These are phyloP conservation scores for Alternaria angustiovoidea DNA, from an alignment of 2,329 filamentous ascomycete species.

Conservation along the genomic window DNA sequence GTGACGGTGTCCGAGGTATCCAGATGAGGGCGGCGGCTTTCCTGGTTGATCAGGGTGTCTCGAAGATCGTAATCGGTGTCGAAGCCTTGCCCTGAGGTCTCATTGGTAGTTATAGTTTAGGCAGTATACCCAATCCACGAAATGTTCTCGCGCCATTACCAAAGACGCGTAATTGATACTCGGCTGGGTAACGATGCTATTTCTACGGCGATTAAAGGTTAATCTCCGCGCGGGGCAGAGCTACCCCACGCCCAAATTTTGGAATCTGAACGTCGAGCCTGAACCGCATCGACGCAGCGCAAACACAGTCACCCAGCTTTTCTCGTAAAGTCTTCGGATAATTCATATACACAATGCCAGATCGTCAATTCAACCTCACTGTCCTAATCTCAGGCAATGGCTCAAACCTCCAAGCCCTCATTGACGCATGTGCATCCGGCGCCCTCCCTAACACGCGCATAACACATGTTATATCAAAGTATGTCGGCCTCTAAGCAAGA, in stretches of 20 bases:
- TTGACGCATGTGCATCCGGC: slow-evolving; percentile 63
- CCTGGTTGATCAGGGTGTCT: background rate
- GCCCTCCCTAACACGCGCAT: slow-evolving; percentile 62
- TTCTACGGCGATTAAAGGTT: slow-evolving; percentile 11
- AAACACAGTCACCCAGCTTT: background rate
- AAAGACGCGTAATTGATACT: no score
- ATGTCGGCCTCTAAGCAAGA: background rate
- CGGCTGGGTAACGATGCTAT: background rate
- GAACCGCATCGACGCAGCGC: background rate
- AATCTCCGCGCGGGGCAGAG: slow-evolving; percentile 20
- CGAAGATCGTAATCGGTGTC: background rate
- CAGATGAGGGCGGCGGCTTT: background rate
- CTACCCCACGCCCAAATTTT: slow-evolving; percentile 39
- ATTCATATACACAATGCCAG: slow-evolving; percentile 26
- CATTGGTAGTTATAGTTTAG: slow-evolving; percentile 9
- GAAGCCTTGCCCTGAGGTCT: background rate
- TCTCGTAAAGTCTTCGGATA: background rate
- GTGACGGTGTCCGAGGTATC: background rate
- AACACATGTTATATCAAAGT: slow-evolving; percentile 68
- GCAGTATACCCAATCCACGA: slow-evolving; percentile 13
- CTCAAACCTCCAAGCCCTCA: slow-evolving; percentile 81
- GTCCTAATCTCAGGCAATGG: slow-evolving; percentile 71
- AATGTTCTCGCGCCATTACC: background rate
- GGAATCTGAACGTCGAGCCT: slow-evolving; percentile 5
- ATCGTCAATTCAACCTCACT: slow-evolving; percentile 61